phyloP scores from a whole-genome alignment of 202 grass and related monocot genomes.

The Eragrostis tef region DNA sequence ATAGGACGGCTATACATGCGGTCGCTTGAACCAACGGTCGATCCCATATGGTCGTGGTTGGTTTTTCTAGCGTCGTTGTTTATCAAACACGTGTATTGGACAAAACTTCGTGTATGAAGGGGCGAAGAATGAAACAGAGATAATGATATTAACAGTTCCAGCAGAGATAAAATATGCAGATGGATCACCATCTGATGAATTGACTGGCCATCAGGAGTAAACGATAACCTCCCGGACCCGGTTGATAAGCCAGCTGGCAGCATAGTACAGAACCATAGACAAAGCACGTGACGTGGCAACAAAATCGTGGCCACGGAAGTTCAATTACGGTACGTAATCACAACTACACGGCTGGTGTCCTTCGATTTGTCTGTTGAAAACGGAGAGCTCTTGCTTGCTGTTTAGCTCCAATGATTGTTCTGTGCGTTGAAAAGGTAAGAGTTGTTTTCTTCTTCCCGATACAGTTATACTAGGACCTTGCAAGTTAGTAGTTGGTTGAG shows the following conservation, averaged over 20 bases:
- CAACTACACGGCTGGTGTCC: neutral
- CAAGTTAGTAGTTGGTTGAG: neutral
- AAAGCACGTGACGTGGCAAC: constrained; percentile 37
- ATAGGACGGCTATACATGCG: neutral
- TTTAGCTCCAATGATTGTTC: neutral
- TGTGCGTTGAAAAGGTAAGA: constrained; percentile 3
- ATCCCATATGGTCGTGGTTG: no score
- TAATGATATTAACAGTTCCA: neutral
- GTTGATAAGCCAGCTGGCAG: constrained; percentile 34
- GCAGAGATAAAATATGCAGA: neutral
- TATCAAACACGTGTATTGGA: no score
- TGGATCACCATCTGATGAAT: constrained; percentile 17
- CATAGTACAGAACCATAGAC: neutral
- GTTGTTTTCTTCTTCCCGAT: neutral
- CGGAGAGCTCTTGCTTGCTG: neutral
- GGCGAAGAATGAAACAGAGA: neutral
- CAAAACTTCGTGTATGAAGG: neutral
- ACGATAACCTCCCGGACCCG: neutral
- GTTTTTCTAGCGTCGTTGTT: no score
- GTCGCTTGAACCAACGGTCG: neutral
- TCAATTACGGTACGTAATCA: constrained; percentile 22
- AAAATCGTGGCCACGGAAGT: constrained; percentile 8
- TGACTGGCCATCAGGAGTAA: constrained; percentile 1
- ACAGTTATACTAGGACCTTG: neutral
- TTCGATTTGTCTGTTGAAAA: constrained; percentile 27